A percentile compares a stretch with the other conserved stretches of the same genome.
Conservation (phyloP, 306 rosid genomes). For the Cicer judaicum region DNA sequence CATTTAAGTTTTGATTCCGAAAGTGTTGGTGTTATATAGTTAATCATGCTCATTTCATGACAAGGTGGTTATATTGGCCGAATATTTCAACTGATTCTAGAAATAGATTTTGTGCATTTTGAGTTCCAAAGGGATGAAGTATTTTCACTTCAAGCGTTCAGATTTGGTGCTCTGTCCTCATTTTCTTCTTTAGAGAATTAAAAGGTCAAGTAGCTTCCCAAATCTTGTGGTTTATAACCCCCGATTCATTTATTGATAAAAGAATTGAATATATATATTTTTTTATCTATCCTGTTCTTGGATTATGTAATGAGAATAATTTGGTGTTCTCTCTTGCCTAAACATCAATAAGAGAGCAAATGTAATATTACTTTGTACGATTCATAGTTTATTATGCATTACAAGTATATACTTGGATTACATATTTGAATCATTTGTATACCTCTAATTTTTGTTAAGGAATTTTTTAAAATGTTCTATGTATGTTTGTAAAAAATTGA, state of each 20-base stretch:
- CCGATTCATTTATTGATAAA: neutral
- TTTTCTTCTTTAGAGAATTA: constrained; percentile 26
- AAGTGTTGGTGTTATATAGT: too few relatives aligned
- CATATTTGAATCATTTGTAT: too few relatives aligned
- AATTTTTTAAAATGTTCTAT: too few relatives aligned
- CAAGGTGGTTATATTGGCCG: constrained; percentile 8
- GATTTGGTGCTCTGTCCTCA: neutral
- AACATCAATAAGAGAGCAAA: constrained; percentile 15
- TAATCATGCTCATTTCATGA: constrained; percentile 8
- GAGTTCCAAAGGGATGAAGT: neutral
- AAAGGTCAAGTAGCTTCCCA: constrained; percentile 7
- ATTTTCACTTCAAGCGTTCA: constrained; percentile 6
- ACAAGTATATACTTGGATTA: too few relatives aligned
- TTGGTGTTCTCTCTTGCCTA: constrained; percentile 23
- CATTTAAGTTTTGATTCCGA: neutral
- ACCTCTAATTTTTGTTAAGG: too few relatives aligned
- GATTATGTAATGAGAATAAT: constrained; percentile 19
- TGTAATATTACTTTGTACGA: neutral
- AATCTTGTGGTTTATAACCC: constrained; percentile 6
- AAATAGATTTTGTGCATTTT: constrained; percentile 17
- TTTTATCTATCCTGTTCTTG: neutral
- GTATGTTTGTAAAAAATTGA: too few relatives aligned
- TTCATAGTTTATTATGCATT: neutral
- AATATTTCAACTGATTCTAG: constrained; percentile 25
- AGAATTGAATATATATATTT: too few relatives aligned